phyloP scores from a whole-genome alignment of 352 stramenopile genomes.

The Sclerospora graminicola region DNA sequence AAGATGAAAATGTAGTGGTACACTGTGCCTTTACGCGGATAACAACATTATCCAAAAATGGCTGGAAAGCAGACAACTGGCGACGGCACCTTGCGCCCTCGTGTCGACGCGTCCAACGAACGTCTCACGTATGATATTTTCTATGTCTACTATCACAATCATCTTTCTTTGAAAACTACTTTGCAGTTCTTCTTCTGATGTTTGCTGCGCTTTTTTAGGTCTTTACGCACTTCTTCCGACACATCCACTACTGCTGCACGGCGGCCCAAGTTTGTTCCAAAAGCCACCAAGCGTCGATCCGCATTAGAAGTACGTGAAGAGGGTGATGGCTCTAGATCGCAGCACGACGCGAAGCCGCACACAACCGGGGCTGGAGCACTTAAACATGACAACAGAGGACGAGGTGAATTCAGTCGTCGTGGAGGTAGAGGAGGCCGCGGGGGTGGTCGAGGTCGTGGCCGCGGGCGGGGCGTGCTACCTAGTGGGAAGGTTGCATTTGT shows the following conservation, averaged over 20 bases:
- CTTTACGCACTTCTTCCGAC: slow-evolving; percentile 36
- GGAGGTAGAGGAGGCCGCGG: slow-evolving; percentile 30
- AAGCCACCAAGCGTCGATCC: slow-evolving; percentile 49
- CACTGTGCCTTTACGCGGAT: neutral
- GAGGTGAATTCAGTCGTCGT: slow-evolving; percentile 35
- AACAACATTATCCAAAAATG: slow-evolving; percentile 20
- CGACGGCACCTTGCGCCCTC: slow-evolving; percentile 44
- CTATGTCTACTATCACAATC: neutral
- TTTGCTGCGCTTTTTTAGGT: slow-evolving; percentile 25
- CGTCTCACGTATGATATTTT: slow-evolving; percentile 42
- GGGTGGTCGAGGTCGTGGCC: slow-evolving; percentile 36
- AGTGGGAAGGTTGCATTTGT: slow-evolving; percentile 69
- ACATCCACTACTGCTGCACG: slow-evolving; percentile 25
- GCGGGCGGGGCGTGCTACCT: slow-evolving; percentile 41
- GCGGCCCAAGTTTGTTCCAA: slow-evolving; percentile 73
- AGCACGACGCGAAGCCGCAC: slow-evolving; percentile 17
- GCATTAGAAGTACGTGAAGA: slow-evolving; percentile 16
- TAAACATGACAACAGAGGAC: slow-evolving; percentile 22
- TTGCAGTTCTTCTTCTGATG: neutral
- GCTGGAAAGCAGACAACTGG: slow-evolving; percentile 24
- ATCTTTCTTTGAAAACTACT: no score
- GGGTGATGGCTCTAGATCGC: neutral
- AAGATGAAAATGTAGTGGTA: no score
- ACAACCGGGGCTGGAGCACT: slow-evolving; percentile 9
- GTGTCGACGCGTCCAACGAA: slow-evolving; percentile 56